These are phyloP conservation scores for Xylariaceae sp. DNA, from an alignment of 2,329 filamentous ascomycete genomes.

Conservation along the genomic window DNA sequence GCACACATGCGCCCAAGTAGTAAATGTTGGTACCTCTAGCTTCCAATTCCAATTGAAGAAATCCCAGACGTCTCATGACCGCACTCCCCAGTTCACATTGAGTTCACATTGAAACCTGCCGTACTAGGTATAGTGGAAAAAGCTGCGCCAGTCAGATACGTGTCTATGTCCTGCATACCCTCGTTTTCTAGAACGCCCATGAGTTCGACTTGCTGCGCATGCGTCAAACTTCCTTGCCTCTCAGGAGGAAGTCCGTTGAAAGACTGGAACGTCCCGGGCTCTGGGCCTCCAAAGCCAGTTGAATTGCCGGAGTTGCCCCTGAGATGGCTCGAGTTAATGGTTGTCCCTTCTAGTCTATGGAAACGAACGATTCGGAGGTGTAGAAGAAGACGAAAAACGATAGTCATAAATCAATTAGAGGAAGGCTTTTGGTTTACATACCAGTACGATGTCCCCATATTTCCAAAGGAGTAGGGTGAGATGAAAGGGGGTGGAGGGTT, in stretches of 20 bases:
- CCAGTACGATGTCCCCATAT: slow-evolving; percentile 43
- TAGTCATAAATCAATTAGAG: too few species aligned
- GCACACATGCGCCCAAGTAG: too few species aligned
- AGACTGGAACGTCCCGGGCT: slow-evolving; percentile 22
- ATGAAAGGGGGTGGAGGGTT: slow-evolving; percentile 51
- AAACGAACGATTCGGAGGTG: too few species aligned
- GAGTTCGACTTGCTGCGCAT: slow-evolving; percentile 78
- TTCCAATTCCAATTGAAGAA: not conserved
- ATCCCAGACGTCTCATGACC: slow-evolving; percentile 12
- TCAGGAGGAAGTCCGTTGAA: slow-evolving; percentile 38
- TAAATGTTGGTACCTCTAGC: not conserved
- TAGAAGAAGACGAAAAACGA: too few species aligned
- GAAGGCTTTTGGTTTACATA: too few species aligned
- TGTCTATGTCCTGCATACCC: slow-evolving; percentile 60
- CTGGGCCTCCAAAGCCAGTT: slow-evolving; percentile 24
- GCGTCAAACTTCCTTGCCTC: slow-evolving; percentile 68
- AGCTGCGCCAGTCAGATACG: slow-evolving; percentile 42
- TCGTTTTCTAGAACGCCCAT: slow-evolving; percentile 77
- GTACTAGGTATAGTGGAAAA: slow-evolving; percentile 10
- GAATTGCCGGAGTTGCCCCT: slow-evolving; percentile 19
- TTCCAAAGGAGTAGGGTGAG: slow-evolving; percentile 49
- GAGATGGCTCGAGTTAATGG: too few species aligned
- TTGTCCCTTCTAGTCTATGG: too few species aligned
- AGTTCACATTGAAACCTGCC: slow-evolving; percentile 2
- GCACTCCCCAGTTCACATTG: slow-evolving; percentile 12